Conservation (phyloP, 2,329 filamentous ascomycete species). For the Arachnopeziza araneosa region DNA sequence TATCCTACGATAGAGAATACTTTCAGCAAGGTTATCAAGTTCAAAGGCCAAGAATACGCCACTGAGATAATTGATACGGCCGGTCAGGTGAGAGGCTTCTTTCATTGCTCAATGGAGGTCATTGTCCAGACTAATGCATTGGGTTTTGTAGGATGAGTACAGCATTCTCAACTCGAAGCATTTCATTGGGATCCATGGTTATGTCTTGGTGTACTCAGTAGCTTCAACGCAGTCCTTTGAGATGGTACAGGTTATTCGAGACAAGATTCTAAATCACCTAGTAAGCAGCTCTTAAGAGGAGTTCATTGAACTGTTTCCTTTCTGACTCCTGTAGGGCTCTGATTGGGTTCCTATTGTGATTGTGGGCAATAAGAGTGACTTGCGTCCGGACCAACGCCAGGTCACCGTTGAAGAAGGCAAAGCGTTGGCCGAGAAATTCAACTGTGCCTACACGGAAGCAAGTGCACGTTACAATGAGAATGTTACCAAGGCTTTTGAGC, state of each 20-base stretch:
- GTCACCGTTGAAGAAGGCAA: conserved; percentile 81
- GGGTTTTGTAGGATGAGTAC: conserved; percentile 74
- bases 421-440: conserved; percentile 77
- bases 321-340: conserved; percentile 57
- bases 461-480: conserved; percentile 93
- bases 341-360: conserved; percentile 91
- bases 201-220: conserved; percentile 98
- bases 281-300: conserved; percentile 45
- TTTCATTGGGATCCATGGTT: conserved; percentile 98
- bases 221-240: conserved; percentile 91
- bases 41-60: conserved; percentile 86
- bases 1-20: conserved; percentile 99
- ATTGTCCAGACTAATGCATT: conserved; percentile 6
- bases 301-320: background rate
- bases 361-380: conserved; percentile 94
- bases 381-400: conserved; percentile 88
- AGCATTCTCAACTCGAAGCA: conserved; percentile 97
- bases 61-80: conserved; percentile 98
- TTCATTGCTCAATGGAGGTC: background rate
- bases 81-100: conserved; percentile 60
- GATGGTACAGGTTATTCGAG: conserved; percentile 92
- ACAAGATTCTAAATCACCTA: conserved; percentile 95
- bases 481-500: conserved; percentile 85
- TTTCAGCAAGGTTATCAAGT: conserved; percentile 91
- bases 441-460: conserved; percentile 92